Percentiles rank a stretch among this genome's conserved stretches.
phyloP scores from a whole-genome alignment of 345 rosid genomes.

The Lenwebbia sp. region DNA sequence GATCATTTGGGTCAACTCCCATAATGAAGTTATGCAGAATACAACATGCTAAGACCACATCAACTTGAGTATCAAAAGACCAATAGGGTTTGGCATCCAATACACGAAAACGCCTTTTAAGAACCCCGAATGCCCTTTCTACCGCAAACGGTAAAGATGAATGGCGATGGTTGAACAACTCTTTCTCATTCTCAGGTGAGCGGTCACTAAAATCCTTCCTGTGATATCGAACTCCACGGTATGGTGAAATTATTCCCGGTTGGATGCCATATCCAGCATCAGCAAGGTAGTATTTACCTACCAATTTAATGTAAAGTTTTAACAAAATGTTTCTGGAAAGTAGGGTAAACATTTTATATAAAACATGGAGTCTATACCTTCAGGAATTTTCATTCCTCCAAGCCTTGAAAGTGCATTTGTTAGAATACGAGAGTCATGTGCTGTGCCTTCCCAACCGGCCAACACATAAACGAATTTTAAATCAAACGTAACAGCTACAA shows the following conservation, averaged over 20 bases:
- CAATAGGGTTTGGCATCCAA: background rate
- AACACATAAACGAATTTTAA: background rate
- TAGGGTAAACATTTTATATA: background rate
- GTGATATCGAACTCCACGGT: background rate
- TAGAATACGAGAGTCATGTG: background rate
- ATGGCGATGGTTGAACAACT: background rate
- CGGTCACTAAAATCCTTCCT: accelerated
- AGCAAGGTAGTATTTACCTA: too few species aligned
- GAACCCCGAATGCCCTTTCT: background rate
- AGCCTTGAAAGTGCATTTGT: background rate
- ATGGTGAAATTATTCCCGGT: background rate
- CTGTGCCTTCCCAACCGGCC: background rate
- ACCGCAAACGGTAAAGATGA: background rate
- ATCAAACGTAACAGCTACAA: background rate
- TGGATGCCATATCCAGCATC: too few species aligned
- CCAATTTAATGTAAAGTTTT: too few species aligned
- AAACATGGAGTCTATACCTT: background rate
- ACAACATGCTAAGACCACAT: background rate
- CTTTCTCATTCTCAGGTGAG: background rate
- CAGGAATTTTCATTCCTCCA: background rate
- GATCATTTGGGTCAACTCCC: background rate
- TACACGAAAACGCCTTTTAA: background rate
- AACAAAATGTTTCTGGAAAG: background rate
- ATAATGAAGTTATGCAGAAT: background rate
- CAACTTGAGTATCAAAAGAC: background rate